phyloP scores from a whole-genome alignment of 106 monocot species.

The Agapanthus africanus region DNA sequence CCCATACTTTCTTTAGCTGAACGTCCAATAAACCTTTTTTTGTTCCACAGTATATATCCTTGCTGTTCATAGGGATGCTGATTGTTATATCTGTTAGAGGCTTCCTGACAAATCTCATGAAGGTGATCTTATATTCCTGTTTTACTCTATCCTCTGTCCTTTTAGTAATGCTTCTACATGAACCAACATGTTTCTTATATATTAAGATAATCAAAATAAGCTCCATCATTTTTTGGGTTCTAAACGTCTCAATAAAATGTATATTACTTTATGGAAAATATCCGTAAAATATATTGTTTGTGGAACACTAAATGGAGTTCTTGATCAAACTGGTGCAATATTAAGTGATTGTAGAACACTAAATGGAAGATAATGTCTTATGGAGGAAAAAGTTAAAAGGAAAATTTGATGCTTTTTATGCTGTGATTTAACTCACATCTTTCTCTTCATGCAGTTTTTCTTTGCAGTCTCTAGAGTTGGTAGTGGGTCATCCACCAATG shows the following conservation, averaged over 20 bases:
- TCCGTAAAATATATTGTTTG: too few species aligned
- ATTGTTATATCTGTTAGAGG: conserved; percentile 91
- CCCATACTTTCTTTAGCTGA: not conserved
- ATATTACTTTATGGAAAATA: not conserved
- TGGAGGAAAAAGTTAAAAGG: not conserved
- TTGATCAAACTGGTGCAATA: not conserved
- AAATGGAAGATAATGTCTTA: not conserved
- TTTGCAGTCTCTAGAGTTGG: conserved; percentile 95
- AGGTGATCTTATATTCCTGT: conserved; percentile 68
- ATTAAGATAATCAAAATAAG: not conserved
- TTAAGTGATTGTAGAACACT: not conserved
- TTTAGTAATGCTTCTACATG: not conserved
- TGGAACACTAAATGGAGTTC: conserved; percentile 1
- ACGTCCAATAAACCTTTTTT: not conserved
- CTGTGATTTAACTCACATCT: conserved; percentile 2
- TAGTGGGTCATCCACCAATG: conserved; percentile 90
- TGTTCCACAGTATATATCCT: conserved; percentile 83
- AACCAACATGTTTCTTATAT: not conserved
- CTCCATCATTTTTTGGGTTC: not conserved
- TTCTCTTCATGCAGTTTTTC: conserved; percentile 74
- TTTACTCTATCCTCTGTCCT: too few species aligned
- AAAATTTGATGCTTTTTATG: not conserved
- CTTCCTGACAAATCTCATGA: conserved; percentile 93
- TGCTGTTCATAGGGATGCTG: conserved; percentile 97
- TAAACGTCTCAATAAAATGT: not conserved